Evolutionary conservation across 345 rosid species (phyloP).

Genomic region (Hibiscus trionum): DNA sequence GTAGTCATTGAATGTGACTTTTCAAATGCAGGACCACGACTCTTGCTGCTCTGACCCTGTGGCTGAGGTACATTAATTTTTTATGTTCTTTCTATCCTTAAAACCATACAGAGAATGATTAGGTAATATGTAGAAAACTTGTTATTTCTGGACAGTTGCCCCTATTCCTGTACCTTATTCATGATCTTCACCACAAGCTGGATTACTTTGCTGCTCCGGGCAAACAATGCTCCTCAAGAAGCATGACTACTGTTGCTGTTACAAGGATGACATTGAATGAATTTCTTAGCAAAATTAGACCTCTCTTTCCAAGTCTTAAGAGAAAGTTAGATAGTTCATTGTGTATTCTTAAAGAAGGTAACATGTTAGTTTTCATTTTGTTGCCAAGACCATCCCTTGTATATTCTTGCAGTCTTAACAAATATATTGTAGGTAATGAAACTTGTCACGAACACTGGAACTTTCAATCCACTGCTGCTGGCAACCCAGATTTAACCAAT

Average conservation of each 20-base stretch:
- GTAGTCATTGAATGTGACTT: constrained; percentile 8
- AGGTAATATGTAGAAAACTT: background rate
- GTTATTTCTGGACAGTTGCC: constrained; percentile 49
- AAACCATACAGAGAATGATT: background rate
- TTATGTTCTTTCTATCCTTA: background rate
- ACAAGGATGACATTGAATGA: constrained; percentile 32
- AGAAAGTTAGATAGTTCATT: constrained; percentile 47
- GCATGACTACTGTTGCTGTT: constrained; percentile 32
- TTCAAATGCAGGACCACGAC: constrained; percentile 42
- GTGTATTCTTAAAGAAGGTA: constrained; percentile 54
- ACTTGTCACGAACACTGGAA: constrained; percentile 65
- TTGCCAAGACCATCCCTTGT: constrained; percentile 2
- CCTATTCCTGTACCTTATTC: constrained; percentile 54
- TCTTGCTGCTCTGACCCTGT: constrained; percentile 52
- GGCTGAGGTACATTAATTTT: constrained; percentile 52
- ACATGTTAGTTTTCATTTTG: constrained; percentile 14
- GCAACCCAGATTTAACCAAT: constrained; percentile 43
- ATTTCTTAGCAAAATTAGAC: constrained; percentile 37
- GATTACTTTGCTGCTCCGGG: constrained; percentile 40
- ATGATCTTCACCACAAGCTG: constrained; percentile 62
- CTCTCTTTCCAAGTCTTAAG: constrained; percentile 49
- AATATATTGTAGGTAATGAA: constrained; percentile 40
- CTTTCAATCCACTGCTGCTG: constrained; percentile 41
- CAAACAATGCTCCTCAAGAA: constrained; percentile 33
- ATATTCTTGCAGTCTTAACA: constrained; percentile 16